Base-by-base conservation (phyloP, 2,329 filamentous ascomycete species). In the Aspergillus neotritici region DNA sequence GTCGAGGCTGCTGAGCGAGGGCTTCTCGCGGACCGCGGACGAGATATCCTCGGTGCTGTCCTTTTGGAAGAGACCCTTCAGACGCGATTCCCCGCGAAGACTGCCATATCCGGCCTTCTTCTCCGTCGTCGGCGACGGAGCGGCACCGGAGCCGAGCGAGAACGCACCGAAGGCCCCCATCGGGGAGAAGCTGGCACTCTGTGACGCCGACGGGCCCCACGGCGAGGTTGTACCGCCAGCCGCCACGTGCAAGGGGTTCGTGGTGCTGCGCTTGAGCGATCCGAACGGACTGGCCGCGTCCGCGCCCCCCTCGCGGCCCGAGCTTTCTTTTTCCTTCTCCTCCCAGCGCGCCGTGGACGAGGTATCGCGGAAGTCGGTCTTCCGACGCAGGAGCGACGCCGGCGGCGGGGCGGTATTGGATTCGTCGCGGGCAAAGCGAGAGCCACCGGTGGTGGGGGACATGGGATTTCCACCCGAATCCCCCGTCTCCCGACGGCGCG, bases 111-210 rank as follows among this genome's bases (percentile, higher is more conserved):
- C 75, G 21, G 78, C 61, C 54, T 86, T 82, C 70, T 93, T 94
- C 42, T 94, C 87, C 4, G 76, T 71, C 6, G 74, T 67, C 5
- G 77, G 68, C 13, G 78, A 72, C 29, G 76, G 74, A 25, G 73
- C 69, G 3, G 78, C 66, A 37, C 70, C 67, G 31, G 62, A 66
- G 10, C 69, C 71, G 40, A 94, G 66, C n/a, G 86, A 83, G 65
- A 97, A 97, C 57, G 83, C 93, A 9, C 91, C 91, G 67, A 98
- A 98, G 15, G 83, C 83, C 29, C 91, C 89, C 74, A 90, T 86
- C 2, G 82, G 80, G 5, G 83, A 77, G 54, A 86, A 80, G 10
- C 80, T 77, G 34, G 83, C 77, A 38, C 73, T 74, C 42, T 79
- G 78, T 15, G 79, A 75, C 11, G 78, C 75, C 25, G 77, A 68